A percentile compares a stretch with the other conserved stretches of the same genome.
These are phyloP conservation scores for Zychaea mexicana DNA, from an alignment of 371 early-diverging fungal genomes.

Conservation along the genomic window DNA sequence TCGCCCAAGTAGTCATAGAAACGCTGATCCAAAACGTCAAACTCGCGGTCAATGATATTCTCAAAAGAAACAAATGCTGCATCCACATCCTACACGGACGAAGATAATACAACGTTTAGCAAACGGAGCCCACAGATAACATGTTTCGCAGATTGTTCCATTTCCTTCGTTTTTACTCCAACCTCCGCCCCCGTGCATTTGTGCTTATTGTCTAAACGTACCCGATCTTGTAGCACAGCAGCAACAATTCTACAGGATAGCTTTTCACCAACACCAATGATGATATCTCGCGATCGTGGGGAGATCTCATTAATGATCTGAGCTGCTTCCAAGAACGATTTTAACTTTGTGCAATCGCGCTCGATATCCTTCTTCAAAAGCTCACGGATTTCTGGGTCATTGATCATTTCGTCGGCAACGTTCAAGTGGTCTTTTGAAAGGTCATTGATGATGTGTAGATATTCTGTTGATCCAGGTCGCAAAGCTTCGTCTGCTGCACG, in stretches of 20 bases:
- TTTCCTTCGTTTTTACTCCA: too few relatives aligned
- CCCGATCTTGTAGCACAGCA: conserved; percentile 73
- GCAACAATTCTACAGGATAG: conserved; percentile 90
- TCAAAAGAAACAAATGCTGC: conserved; percentile 87
- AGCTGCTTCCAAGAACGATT: conserved; percentile 92
- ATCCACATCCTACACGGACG: conserved; percentile 73
- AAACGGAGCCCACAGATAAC: too few relatives aligned
- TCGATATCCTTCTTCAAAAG: conserved; percentile 62
- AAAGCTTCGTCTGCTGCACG: conserved; percentile 75
- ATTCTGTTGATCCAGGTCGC: conserved; percentile 59
- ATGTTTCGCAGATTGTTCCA: too few relatives aligned
- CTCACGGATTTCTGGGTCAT: conserved; percentile 50
- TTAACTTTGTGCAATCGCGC: conserved; percentile 76
- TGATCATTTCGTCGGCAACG: conserved; percentile 66
- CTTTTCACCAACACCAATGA: conserved; percentile 94
- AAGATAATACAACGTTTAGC: not conserved
- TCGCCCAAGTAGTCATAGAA: conserved; percentile 90
- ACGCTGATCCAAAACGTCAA: conserved; percentile 84
- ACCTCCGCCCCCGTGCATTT: not conserved
- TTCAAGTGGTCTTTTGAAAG: conserved; percentile 83
- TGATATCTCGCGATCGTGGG: conserved; percentile 92
- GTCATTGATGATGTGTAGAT: conserved; percentile 75
- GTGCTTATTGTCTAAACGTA: conserved; percentile 15
- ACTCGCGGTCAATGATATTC: conserved; percentile 77
- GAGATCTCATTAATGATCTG: conserved; percentile 96